A percentile compares a stretch with the other conserved stretches of the same genome.
These are phyloP conservation scores for Wallacemonas sp. DNA, from an alignment of 208 protist genomes.

Conservation along the genomic window DNA sequence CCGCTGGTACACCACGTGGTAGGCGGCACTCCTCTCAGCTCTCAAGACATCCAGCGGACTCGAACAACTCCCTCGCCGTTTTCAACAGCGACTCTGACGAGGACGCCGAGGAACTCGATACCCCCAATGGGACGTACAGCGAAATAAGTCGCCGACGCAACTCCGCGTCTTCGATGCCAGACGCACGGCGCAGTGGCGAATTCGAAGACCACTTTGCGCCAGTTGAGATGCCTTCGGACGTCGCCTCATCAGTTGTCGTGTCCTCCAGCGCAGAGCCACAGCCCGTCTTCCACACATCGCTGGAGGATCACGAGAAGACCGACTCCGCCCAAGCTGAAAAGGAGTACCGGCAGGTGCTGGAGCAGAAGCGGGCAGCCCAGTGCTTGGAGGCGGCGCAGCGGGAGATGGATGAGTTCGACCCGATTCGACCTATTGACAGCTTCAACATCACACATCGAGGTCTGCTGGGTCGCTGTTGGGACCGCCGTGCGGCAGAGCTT, in stretches of 20 bases:
- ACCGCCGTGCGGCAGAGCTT: slow-evolving; percentile 53
- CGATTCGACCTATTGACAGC: slow-evolving; percentile 52
- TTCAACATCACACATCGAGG: slow-evolving; percentile 70
- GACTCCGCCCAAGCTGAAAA: slow-evolving; percentile 46
- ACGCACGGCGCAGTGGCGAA: neutral
- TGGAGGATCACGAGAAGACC: slow-evolving; percentile 30
- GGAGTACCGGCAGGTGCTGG: slow-evolving; percentile 52
- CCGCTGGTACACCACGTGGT: no score
- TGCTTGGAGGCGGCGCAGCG: slow-evolving; percentile 16
- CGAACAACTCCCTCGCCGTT: neutral
- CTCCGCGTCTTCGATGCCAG: slow-evolving; percentile 7
- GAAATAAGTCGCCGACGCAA: slow-evolving; percentile 6
- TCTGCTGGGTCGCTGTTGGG: slow-evolving; percentile 78
- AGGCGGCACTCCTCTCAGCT: no score
- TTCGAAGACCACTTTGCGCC: slow-evolving; percentile 39
- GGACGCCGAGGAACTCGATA: neutral
- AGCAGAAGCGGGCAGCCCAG: slow-evolving; percentile 40
- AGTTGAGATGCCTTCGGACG: slow-evolving; percentile 15
- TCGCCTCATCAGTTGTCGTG: neutral
- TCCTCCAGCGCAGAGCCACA: neutral
- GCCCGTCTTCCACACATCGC: neutral
- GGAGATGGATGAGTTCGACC: slow-evolving; percentile 55
- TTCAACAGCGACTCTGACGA: slow-evolving; percentile 3
- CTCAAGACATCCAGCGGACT: neutral
- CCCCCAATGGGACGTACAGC: neutral